phyloP scores from a whole-genome alignment of 805 yeast genomes.

The Yarrowia sp. region DNA sequence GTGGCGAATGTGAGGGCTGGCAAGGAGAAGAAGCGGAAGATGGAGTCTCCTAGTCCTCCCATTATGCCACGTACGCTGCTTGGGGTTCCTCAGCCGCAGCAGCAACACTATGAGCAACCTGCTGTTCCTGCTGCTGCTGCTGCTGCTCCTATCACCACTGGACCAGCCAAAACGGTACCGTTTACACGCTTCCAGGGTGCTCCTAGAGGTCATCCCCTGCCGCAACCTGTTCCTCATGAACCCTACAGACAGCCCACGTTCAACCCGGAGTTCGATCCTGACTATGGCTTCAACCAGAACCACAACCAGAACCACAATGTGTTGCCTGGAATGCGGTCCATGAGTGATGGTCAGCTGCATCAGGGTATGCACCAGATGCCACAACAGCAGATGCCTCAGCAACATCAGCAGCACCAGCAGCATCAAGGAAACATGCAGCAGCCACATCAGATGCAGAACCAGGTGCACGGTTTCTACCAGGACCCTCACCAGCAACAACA shows the following conservation, averaged over 20 bases:
- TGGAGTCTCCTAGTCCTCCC: conserved; percentile 20
- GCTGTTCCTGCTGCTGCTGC: background rate
- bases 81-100: background rate
- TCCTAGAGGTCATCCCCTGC: conserved; percentile 1
- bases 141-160: background rate
- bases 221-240: conserved; percentile 1
- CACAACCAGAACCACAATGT: too few relatives aligned
- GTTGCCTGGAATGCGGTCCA: too few relatives aligned
- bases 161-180: background rate
- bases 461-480: background rate
- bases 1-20: conserved; percentile 42
- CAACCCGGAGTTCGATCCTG: background rate
- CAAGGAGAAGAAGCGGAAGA: conserved; percentile 31
- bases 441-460: background rate
- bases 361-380: too few relatives aligned
- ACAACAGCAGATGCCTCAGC: too few relatives aligned
- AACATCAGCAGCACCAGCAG: background rate
- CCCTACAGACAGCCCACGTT: conserved; percentile 1
- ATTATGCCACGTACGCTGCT: background rate
- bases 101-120: background rate
- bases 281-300: background rate
- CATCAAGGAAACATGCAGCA: background rate
- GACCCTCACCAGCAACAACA: background rate
- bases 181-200: conserved; percentile 2
- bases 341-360: too few relatives aligned